Base-by-base conservation (phyloP, 495 filamentous ascomycete species). In the Trichoderma parareesei region DNA sequence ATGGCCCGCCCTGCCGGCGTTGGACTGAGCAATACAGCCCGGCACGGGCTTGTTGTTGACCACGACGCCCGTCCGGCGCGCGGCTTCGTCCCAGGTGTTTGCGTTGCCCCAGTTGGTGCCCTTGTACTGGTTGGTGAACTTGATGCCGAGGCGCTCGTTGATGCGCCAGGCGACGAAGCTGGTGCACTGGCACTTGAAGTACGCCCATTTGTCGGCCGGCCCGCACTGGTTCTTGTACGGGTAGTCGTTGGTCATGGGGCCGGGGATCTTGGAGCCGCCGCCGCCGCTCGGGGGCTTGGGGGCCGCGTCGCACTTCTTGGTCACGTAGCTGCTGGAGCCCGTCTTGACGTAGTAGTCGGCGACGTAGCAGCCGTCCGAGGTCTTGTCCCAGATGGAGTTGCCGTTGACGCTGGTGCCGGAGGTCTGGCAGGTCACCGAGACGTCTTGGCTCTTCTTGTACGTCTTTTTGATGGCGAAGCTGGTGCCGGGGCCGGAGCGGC, bases 351-450 rank as follows among this genome's bases (percentile, higher is more conserved):
- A 72, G 42, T 67, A 67, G 63, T 71, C 68, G 43, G 68, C 61
- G 4, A 73, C 70, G 49, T 72, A 73, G 67, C 71, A 73, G 41
- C 66, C 67, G 44, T 73, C 69, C 16, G 41, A 18, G 16, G 71
- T 73, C 67, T 71, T 72, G 66, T 72, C 70, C 71, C 71, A 73
- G 64, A 73, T 69, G 62, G n/a, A 64, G 67, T 72, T 67, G 62
- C 70, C 70, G 7, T 68, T 53, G 44, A 71, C 48, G 18, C 14
- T 27, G 27, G 48, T 59, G 46, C 71, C 70, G 33, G 49, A 13
- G 16, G 65, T 70, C 48, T 73, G 71, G 69, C 71, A 73, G 64
- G 44, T 69, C 18, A 73, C 65, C 1, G n/a, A 64, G 60, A 73
- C 64, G 13, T 69, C 70, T 13, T 42, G 8, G 64, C 67, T 67